These are phyloP conservation scores for Ascoidea asiatica DNA, from an alignment of 805 yeast genomes.

Conservation along the genomic window DNA sequence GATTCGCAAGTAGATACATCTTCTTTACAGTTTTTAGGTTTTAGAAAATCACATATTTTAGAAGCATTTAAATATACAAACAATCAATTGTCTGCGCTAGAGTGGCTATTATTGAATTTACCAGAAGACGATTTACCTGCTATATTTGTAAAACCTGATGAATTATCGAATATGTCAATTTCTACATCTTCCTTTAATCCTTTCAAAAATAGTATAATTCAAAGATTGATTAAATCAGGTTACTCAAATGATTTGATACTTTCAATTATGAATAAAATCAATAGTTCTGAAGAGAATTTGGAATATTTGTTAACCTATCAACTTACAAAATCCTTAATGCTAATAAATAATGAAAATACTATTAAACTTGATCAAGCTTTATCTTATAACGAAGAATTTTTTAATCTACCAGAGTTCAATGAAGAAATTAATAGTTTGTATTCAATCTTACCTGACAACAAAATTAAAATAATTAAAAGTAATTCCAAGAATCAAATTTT, in stretches of 20 bases:
- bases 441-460: conserved; percentile 41
- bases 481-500: conserved; percentile 16
- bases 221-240: conserved; percentile 53
- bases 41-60: conserved; percentile 49
- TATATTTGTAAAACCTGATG: conserved; percentile 40
- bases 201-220: conserved; percentile 33
- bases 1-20: conserved; percentile 11
- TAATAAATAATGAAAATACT: conserved; percentile 5
- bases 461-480: conserved; percentile 19
- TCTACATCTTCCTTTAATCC: conserved; percentile 28
- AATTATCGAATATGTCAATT: conserved; percentile 43
- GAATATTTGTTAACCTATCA: background rate
- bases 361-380: conserved; percentile 11
- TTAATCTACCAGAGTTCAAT: conserved; percentile 38
- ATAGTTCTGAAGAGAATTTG: background rate
- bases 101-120: conserved; percentile 74
- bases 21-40: conserved; percentile 40
- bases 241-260: conserved; percentile 56
- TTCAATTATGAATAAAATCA: conserved; percentile 2
- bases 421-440: conserved; percentile 62
- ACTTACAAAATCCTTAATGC: conserved; percentile 15
- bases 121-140: conserved; percentile 91
- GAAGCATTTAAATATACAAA: conserved; percentile 56
- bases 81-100: conserved; percentile 38
- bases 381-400: background rate